Evolutionary conservation across 805 yeast genomes (phyloP), one percentile per base, ranked within the genome.

Genomic region (Metschnikowia reukaufii): DNA sequence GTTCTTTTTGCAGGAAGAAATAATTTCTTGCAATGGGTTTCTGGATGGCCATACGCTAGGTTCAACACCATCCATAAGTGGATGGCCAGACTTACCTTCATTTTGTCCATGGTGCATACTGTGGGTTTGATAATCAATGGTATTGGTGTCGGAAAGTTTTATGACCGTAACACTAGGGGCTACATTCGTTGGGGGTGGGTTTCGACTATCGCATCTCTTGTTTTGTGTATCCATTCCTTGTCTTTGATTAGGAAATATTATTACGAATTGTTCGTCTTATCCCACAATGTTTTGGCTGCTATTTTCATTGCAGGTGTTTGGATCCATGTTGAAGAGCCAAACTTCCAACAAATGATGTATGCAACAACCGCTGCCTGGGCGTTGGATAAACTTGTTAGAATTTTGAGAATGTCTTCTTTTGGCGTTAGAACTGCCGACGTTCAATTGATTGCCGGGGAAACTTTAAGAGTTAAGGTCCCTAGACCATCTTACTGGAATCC

Each of bases 1-100:
- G 67, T 80, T 27, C 62, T 82, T 42, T 81, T 86, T 63, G 88
- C 88, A 4, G 84, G 85, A 25, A 71, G 94, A 57, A 88, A 87
- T 62, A 87, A 85, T 58, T 79, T 88, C 17, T 69, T 87, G 58
- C 76, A 78, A 51, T 68, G 67, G 59, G 43, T 83, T 4, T 77
- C 90, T 1, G 88, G 91, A 2, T 74, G 86, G 71, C 63, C 81
- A 0, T 83, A 78, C 54, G 66, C 82, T 10, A 74, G 84, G 1
- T 86, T 87, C 66, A 72, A 80, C 55, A 66, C 72, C 23, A 78
- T 77, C 58, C 96, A 88, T 65, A 82, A 75, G 62, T 82, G 88
- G 86, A 64, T 75, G 38, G 84, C 86, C 1, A 69, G 84, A 52
- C 68, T 75, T 0, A 67, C 74, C 54, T 65, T 76, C 6, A 53